Evolutionary conservation across 2,329 filamentous ascomycete genomes (phyloP), one percentile per base, ranked within the genome.

Genomic region (Botryotinia narcissicola): DNA sequence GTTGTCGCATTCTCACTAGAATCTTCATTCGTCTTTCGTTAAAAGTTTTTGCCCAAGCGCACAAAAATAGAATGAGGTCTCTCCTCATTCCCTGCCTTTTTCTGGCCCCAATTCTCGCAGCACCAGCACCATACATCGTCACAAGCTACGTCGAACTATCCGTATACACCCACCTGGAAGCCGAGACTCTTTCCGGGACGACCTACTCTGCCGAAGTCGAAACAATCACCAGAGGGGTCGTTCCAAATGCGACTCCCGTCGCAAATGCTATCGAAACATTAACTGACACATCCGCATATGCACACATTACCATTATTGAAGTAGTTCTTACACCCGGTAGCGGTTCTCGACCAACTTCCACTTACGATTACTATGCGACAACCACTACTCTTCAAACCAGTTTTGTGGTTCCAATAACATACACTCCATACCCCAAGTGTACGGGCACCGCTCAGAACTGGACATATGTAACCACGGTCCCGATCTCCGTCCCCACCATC

Each of bases 61-160:
- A 51, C 10, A 14, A 35, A 35, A 5, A n/a, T 35, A 61, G 8
- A 16, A n/a, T 67, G 63, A 67, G 44, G 22, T 51, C 14, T 67
- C 8, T 67, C 29, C 63, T 67, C 63, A 67, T 51, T 1, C 8
- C 63, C 22, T 32, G 12, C 20, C 29, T 67, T 3, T 67, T 67
- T 20, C 12, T 67, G 46, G 63, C 42, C 9, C 22, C 32, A 25
- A 46, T 59, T n/a, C n/a, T 37, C 57, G 75, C 66, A 8, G 73
- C 72, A 18, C 75, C 77, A 61, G 75, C 75, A 57, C 75, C 76
- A 18, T 78, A 77, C 42, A 66, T 77, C 22, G 74, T 77, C 35
- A 77, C 77, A 6, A 75, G 57, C 3, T 76, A 77, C 48, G 70
- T 78, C 25, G 72, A 74, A n/a, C 35, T 77, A 3, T 77, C 75